These are phyloP conservation scores for Sarcomyxa edulis DNA, from an alignment of 768 basidiomycete species.

Conservation along the genomic window DNA sequence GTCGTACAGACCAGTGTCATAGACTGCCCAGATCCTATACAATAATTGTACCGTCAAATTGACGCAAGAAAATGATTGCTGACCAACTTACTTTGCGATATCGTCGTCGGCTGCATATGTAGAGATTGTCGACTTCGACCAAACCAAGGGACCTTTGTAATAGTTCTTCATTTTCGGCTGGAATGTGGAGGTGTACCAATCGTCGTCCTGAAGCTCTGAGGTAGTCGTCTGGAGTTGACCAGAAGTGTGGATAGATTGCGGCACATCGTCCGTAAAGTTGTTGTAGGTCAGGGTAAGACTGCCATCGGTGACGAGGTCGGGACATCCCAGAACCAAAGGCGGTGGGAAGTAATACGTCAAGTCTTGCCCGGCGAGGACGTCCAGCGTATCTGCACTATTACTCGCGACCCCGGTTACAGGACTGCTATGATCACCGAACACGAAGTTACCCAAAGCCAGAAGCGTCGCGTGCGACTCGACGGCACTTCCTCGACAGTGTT, in stretches of 20 bases:
- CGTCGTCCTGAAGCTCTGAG: slow-evolving; percentile 36
- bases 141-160: slow-evolving; percentile 83
- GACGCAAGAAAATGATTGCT: slow-evolving; percentile 1
- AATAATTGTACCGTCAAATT: background rate
- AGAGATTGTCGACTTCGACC: slow-evolving; percentile 36
- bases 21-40: slow-evolving; percentile 76
- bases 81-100: slow-evolving; percentile 43
- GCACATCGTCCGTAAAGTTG: slow-evolving; percentile 59
- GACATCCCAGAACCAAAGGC: slow-evolving; percentile 74
- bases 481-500: slow-evolving; percentile 82
- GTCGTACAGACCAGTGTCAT: slow-evolving; percentile 72
- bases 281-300: slow-evolving; percentile 44
- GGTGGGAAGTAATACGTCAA: slow-evolving; percentile 83
- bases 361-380: slow-evolving; percentile 77
- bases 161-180: slow-evolving; percentile 69
- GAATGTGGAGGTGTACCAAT: slow-evolving; percentile 82
- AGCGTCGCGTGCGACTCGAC: slow-evolving; percentile 59
- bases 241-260: slow-evolving; percentile 71
- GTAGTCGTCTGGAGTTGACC: slow-evolving; percentile 47
- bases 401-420: slow-evolving; percentile 61
- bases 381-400: slow-evolving; percentile 59
- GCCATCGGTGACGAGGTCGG: slow-evolving; percentile 58
- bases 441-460: slow-evolving; percentile 84
- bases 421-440: slow-evolving; percentile 75
- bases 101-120: slow-evolving; percentile 42